Evolutionary conservation across 1,284 basidiomycete species (phyloP), one percentile per base, ranked within the genome.

Genomic region (Tremellales sp.): DNA sequence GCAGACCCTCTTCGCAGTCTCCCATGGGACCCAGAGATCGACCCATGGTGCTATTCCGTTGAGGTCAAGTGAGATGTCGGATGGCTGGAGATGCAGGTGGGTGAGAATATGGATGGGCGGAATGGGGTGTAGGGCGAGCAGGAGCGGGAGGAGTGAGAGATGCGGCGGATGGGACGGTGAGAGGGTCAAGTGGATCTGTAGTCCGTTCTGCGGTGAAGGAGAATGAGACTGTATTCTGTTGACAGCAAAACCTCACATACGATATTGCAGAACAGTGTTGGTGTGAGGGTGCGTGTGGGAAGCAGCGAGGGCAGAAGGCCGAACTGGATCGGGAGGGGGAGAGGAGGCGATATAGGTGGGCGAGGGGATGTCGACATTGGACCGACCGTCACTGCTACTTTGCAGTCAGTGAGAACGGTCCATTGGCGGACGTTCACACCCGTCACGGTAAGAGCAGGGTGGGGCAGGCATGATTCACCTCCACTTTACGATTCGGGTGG

Each of bases 161-260:
- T 62, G 57, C 13, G 60, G 53, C 12, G 19, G 28, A 22, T 55
- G 53, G 4, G 56, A 40, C 1, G 60, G 55, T 5, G 52, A 49
- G 9, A 62, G 43, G 32, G 56, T 53, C 18, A 60, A 27, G 47
- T 58, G 58, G 8, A 62, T 42, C 2, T 55, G 56, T 6, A 62
- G 32, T 4, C 39, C 48, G 40, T 58, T 58, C 60, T 62, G 19
- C 18, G 12, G 18, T 26, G 19, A 37, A 10, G 38, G 7, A 24
- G 19, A 28, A 24, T 43, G 22, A 4, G 18, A 22, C 14, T 12
- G 36, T 27, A 26, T n/a, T 28, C 1, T 25, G 32, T 39, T 25
- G 37, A 13, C 18, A 40, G 45, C 16, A 12, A 13, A 4, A 12
- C 13, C 27, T 5, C 3, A 52, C 56, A 46, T 37, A 62, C 60